Evolutionary conservation across 176 grass and related monocot genomes (phyloP).

Genomic region (barley (Hordeum vulgare)): DNA sequence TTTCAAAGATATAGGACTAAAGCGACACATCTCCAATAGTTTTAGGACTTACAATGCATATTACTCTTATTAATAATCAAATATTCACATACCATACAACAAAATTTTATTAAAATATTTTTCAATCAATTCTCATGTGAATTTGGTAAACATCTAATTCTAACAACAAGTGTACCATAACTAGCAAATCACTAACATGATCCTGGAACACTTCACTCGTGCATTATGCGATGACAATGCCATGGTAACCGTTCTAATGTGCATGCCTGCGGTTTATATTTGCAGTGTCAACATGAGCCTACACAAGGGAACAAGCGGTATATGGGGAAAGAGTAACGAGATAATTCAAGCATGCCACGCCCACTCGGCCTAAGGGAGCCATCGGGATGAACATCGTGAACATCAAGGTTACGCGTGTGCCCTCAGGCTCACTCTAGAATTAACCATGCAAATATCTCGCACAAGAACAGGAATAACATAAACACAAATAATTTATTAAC

Average conservation of each 20-base stretch:
- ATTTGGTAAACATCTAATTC: background rate
- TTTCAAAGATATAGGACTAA: no score
- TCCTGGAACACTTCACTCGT: background rate
- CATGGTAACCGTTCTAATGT: no score
- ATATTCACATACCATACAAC: background rate
- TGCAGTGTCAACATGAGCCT: background rate
- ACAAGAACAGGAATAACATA: no score
- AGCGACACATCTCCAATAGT: no score
- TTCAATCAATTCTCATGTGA: background rate
- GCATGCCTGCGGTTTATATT: no score
- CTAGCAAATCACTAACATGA: background rate
- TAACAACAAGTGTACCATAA: background rate
- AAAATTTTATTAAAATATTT: background rate
- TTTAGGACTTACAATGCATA: no score
- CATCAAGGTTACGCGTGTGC: background rate
- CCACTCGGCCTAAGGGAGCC: background rate
- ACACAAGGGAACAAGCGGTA: no score
- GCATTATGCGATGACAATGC: background rate
- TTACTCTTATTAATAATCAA: background rate
- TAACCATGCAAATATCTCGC: no score
- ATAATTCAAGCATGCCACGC: background rate
- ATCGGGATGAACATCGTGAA: background rate
- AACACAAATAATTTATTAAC: background rate
- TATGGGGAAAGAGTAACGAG: no score
- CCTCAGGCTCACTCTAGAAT: background rate